Evolutionary conservation across 2,329 filamentous ascomycete genomes (phyloP).

Genomic region (Alternaria triticina): DNA sequence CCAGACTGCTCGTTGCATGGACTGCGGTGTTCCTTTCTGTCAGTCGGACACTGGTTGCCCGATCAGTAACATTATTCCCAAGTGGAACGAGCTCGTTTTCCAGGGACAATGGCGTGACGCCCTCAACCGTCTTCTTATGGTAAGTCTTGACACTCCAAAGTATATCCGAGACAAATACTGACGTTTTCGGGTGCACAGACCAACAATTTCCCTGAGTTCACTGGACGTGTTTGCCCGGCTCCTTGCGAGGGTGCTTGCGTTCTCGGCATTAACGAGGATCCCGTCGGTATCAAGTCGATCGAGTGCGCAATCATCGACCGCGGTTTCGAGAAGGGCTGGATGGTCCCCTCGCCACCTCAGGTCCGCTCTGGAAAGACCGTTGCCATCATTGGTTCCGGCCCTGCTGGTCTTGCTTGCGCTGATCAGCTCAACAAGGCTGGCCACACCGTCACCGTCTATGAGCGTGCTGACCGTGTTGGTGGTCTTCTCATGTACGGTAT

Average conservation of each 20-base stretch:
- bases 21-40: constrained; percentile 97
- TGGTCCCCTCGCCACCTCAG: constrained; percentile 80
- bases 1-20: constrained; percentile 96
- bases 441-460: constrained; percentile 87
- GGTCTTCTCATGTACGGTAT: constrained; percentile 98
- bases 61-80: constrained; percentile 96
- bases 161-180: not conserved
- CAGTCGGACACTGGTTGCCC: constrained; percentile 96
- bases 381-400: constrained; percentile 89
- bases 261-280: constrained; percentile 94
- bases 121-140: constrained; percentile 82
- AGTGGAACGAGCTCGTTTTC: constrained; percentile 79
- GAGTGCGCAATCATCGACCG: constrained; percentile 98
- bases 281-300: constrained; percentile 97
- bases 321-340: constrained; percentile 98
- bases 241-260: constrained; percentile 97
- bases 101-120: constrained; percentile 81
- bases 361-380: constrained; percentile 86
- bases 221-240: constrained; percentile 93
- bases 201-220: constrained; percentile 99
- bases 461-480: constrained; percentile 88
- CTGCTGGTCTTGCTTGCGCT: constrained; percentile 85
- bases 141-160: not conserved
- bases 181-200: constrained; percentile 59
- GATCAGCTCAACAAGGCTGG: constrained; percentile 95